Conservation (phyloP, 441 rosid species). For the Erodium trifolium region DNA sequence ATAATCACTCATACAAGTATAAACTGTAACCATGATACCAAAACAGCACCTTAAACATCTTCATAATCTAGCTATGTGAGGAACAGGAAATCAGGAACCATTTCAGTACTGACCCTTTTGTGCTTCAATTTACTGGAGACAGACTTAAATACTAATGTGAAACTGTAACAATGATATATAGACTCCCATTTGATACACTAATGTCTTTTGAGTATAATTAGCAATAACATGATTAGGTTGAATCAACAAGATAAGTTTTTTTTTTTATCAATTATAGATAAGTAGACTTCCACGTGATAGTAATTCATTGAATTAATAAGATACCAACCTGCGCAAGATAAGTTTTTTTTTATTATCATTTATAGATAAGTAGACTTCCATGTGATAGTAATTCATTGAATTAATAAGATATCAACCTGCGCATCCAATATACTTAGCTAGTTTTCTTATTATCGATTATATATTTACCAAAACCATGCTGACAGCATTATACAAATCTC, state of each 20-base stretch:
- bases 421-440: neutral
- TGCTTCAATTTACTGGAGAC: neutral
- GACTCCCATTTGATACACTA: neutral
- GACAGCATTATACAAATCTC: no score
- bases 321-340: neutral
- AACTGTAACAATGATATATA: neutral
- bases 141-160: neutral
- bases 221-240: neutral
- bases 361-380: no score
- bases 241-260: neutral
- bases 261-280: no score
- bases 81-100: neutral
- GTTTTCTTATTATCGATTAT: neutral
- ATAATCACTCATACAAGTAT: slow-evolving; percentile 13
- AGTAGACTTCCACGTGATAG: no score
- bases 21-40: neutral
- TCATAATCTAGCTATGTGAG: neutral
- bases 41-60: neutral
- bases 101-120: neutral
- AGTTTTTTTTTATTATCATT: no score
- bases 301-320: no score
- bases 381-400: no score
- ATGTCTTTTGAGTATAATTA: no score
- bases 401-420: neutral
- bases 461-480: neutral